phyloP scores from a whole-genome alignment of 2,329 filamentous ascomycete genomes.

The Aphanocladium album region DNA sequence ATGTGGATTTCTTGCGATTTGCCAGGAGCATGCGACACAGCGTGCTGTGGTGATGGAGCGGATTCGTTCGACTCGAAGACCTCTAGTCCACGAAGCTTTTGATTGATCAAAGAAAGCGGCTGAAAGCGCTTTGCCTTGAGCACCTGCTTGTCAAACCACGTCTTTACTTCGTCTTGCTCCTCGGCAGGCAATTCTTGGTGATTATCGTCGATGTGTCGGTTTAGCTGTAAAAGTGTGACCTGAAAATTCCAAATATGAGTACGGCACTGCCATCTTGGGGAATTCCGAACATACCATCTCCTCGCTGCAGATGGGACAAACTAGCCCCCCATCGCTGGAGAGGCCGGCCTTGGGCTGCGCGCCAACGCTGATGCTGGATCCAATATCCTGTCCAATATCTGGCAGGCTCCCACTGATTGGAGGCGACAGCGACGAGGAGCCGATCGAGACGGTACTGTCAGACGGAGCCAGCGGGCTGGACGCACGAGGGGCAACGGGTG shows the following conservation, averaged over 20 bases:
- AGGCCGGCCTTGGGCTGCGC: slow-evolving; percentile 49
- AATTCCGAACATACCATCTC: slow-evolving; percentile 72
- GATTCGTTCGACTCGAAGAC: slow-evolving; percentile 91
- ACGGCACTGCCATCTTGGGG: background rate
- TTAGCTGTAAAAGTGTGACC: slow-evolving; percentile 89
- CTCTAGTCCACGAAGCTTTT: slow-evolving; percentile 87
- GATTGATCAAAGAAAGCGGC: slow-evolving; percentile 83
- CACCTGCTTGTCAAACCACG: slow-evolving; percentile 95
- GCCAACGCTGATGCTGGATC: slow-evolving; percentile 70
- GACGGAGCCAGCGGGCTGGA: slow-evolving; percentile 50
- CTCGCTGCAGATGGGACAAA: slow-evolving; percentile 97
- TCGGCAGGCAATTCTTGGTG: slow-evolving; percentile 86
- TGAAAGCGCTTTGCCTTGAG: slow-evolving; percentile 91
- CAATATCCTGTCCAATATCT: slow-evolving; percentile 70
- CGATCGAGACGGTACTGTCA: slow-evolving; percentile 72
- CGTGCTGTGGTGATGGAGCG: slow-evolving; percentile 29
- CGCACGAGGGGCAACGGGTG: slow-evolving; percentile 41
- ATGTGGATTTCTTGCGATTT: slow-evolving; percentile 39
- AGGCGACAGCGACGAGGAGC: slow-evolving; percentile 65
- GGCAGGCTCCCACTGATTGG: slow-evolving; percentile 57
- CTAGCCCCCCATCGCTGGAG: slow-evolving; percentile 54
- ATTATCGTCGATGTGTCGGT: slow-evolving; percentile 77
- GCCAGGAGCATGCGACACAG: slow-evolving; percentile 29
- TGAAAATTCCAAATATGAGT: slow-evolving; percentile 29
- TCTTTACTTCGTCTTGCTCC: slow-evolving; percentile 90